A percentile compares a stretch with the other conserved stretches of the same genome.
Evolutionary conservation across 805 yeast genomes (phyloP).

Genomic region (Starmerella asiatica): DNA sequence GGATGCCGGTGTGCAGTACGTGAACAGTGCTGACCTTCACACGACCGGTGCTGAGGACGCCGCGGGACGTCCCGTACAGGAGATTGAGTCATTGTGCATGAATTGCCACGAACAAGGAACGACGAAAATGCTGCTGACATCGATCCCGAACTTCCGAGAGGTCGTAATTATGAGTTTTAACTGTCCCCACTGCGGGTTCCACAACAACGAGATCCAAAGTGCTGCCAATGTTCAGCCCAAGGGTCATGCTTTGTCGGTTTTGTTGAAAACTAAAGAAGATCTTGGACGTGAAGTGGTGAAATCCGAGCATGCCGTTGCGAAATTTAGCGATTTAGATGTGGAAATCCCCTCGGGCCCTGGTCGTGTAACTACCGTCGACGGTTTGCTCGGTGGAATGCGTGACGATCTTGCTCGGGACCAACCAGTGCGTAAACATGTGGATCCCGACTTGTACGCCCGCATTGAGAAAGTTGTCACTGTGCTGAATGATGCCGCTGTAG

Average conservation of each 20-base stretch:
- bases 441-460: slow-evolving; percentile 63
- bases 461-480: slow-evolving; percentile 53
- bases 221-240: slow-evolving; percentile 84
- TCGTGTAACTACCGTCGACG: slow-evolving; percentile 85
- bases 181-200: slow-evolving; percentile 88
- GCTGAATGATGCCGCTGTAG: slow-evolving; percentile 48
- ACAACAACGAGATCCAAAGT: slow-evolving; percentile 89
- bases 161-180: slow-evolving; percentile 87
- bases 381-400: slow-evolving; percentile 68
- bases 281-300: slow-evolving; percentile 85
- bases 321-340: slow-evolving; percentile 69
- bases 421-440: slow-evolving; percentile 55
- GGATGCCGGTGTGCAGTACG: slow-evolving; percentile 32
- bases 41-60: slow-evolving; percentile 70
- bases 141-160: slow-evolving; percentile 84
- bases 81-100: slow-evolving; percentile 90
- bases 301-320: slow-evolving; percentile 70
- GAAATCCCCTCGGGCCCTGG: slow-evolving; percentile 95
- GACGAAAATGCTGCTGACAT: slow-evolving; percentile 71
- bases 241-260: slow-evolving; percentile 61
- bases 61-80: slow-evolving; percentile 89
- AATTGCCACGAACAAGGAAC: slow-evolving; percentile 78
- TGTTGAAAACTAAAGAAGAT: slow-evolving; percentile 55
- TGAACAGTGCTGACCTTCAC: slow-evolving; percentile 37
- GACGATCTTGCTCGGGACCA: slow-evolving; percentile 73